Evolutionary conservation across 345 rosid species (phyloP).

Genomic region (Arabidopsis arenosa): DNA sequence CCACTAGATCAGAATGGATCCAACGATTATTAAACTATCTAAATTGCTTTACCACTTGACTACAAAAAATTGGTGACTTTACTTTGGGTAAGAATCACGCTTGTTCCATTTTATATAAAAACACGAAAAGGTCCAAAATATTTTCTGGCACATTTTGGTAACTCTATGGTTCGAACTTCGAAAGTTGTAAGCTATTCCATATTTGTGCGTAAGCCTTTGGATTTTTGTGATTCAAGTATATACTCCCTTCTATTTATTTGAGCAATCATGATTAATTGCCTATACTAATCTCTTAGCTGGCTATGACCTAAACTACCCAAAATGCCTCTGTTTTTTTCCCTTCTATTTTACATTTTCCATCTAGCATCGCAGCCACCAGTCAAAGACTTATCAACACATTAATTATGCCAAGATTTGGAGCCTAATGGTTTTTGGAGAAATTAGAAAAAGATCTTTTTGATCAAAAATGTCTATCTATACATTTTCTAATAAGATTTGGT

Average conservation of each 20-base stretch:
- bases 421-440: background rate
- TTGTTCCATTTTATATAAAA: slow-evolving; percentile 1
- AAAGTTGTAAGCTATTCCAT: slow-evolving; percentile 15
- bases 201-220: slow-evolving; percentile 34
- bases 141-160: slow-evolving; percentile 9
- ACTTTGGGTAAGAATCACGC: slow-evolving; percentile 2
- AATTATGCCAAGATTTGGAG: background rate
- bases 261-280: slow-evolving; percentile 32
- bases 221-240: slow-evolving; percentile 31
- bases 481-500: too few relatives aligned
- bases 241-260: background rate
- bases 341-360: background rate
- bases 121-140: background rate
- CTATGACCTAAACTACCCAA: slow-evolving; percentile 23
- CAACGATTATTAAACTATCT: background rate
- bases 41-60: background rate
- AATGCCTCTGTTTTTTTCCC: slow-evolving; percentile 2
- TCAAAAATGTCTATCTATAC: too few relatives aligned
- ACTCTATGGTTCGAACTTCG: slow-evolving; percentile 12
- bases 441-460: too few relatives aligned
- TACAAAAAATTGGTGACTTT: background rate
- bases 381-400: slow-evolving; percentile 3
- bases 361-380: slow-evolving; percentile 7
- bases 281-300: slow-evolving; percentile 25
- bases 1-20: background rate